Conservation (phyloP, 805 yeast species). For the Starmerella bombicola region DNA sequence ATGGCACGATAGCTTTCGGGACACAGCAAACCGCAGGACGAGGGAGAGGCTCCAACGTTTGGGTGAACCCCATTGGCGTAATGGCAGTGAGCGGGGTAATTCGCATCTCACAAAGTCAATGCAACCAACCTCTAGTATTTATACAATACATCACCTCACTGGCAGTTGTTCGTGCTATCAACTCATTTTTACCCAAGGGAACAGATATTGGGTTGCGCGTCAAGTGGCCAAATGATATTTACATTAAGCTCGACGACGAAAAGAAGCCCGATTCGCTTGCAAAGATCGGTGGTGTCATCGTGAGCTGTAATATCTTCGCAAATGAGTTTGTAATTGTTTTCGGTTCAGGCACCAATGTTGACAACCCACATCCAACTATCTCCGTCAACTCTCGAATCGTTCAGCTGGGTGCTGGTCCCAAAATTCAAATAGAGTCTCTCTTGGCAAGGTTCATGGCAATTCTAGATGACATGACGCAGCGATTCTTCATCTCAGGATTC, state of each 20-base stretch:
- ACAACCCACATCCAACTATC: conserved; percentile 82
- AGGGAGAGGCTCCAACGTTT: conserved; percentile 88
- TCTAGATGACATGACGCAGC: conserved; percentile 45
- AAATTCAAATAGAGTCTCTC: conserved; percentile 37
- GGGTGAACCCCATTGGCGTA: conserved; percentile 93
- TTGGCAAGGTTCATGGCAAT: conserved; percentile 56
- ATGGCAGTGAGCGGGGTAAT: conserved; percentile 66
- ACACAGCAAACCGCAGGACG: conserved; percentile 80
- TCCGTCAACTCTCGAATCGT: conserved; percentile 64
- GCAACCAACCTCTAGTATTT: conserved; percentile 56
- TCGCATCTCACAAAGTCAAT: conserved; percentile 39
- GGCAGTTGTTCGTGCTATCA: conserved; percentile 69
- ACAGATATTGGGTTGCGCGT: conserved; percentile 65
- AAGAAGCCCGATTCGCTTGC: conserved; percentile 32
- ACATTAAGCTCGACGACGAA: conserved; percentile 30
- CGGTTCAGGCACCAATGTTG: conserved; percentile 80
- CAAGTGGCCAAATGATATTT: conserved; percentile 97
- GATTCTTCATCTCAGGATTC: conserved; percentile 55
- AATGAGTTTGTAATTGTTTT: conserved; percentile 53
- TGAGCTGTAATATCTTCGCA: conserved; percentile 59
- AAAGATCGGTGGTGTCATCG: conserved; percentile 74
- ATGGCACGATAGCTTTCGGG: conserved; percentile 57
- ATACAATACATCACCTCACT: conserved; percentile 74
- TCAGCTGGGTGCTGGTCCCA: conserved; percentile 45
- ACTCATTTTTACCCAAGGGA: conserved; percentile 51